These are phyloP conservation scores for Peniophora sp. DNA, from an alignment of 1,284 basidiomycete species.

Conservation along the genomic window DNA sequence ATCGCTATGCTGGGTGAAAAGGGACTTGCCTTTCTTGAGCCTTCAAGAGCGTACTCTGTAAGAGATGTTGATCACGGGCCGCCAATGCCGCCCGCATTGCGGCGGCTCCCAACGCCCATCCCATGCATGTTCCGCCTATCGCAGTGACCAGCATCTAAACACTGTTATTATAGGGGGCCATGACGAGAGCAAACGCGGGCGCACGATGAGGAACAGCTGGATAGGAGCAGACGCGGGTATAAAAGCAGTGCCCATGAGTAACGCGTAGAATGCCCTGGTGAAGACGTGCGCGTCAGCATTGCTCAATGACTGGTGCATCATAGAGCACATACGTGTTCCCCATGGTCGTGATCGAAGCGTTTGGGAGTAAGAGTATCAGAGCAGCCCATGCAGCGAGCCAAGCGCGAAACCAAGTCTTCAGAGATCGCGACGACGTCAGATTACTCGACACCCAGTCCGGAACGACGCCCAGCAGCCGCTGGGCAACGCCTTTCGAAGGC, in stretches of 20 bases:
- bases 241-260: slow-evolving; percentile 23
- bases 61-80: slow-evolving; percentile 45
- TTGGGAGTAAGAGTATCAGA: slow-evolving; percentile 18
- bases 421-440: slow-evolving; percentile 12
- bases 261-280: slow-evolving; percentile 25
- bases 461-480: slow-evolving; percentile 2
- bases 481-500: too few species aligned
- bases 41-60: slow-evolving; percentile 37
- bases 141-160: slow-evolving; percentile 37
- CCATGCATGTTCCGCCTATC: slow-evolving; percentile 52
- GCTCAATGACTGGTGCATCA: not conserved
- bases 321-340: slow-evolving; percentile 19
- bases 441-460: slow-evolving; percentile 19
- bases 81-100: slow-evolving; percentile 60
- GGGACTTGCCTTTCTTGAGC: slow-evolving; percentile 34
- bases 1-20: slow-evolving; percentile 3
- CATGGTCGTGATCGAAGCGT: slow-evolving; percentile 15
- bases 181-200: slow-evolving; percentile 7
- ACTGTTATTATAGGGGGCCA: not conserved
- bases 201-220: slow-evolving; percentile 29
- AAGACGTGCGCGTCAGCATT: not conserved
- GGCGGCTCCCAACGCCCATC: slow-evolving; percentile 72
- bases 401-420: slow-evolving; percentile 17
- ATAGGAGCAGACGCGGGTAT: slow-evolving; percentile 28
- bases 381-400: slow-evolving; percentile 21